A percentile compares a stretch with the other conserved stretches of the same genome.
phyloP scores from a whole-genome alignment of 2,329 filamentous ascomycete genomes.

The Pleurostoma richardsiae region DNA sequence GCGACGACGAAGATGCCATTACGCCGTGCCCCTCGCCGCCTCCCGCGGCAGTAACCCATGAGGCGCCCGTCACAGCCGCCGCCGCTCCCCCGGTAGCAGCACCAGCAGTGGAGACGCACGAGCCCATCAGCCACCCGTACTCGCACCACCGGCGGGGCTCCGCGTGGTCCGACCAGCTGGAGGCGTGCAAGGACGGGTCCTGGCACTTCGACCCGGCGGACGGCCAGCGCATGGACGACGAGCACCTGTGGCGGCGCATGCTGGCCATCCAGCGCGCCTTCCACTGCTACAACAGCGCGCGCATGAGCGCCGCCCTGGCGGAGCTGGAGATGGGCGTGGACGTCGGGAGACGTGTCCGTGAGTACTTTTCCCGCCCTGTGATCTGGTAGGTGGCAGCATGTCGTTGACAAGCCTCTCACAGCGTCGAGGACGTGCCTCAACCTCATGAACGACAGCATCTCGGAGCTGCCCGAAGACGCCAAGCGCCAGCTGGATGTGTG shows the following conservation, averaged over 20 bases:
- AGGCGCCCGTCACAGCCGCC: neutral
- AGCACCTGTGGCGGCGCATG: conserved; percentile 35
- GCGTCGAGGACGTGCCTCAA: conserved; percentile 22
- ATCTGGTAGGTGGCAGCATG: neutral
- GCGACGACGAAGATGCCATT: conserved; percentile 13
- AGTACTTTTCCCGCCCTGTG: conserved; percentile 9
- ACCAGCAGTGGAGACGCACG: neutral
- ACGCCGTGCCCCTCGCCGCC: conserved; percentile 9
- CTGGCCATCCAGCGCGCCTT: conserved; percentile 32
- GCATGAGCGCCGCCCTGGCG: conserved; percentile 35
- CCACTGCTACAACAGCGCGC: conserved; percentile 37
- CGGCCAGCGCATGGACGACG: conserved; percentile 25
- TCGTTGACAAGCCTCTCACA: conserved; percentile 3
- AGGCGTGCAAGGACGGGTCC: neutral
- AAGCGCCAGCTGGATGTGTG: conserved; percentile 15
- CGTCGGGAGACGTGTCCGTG: conserved; percentile 27
- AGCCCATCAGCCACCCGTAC: neutral
- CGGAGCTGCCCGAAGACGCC: conserved; percentile 16
- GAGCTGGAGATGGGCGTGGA: conserved; percentile 25
- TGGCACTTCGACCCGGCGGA: conserved; percentile 13
- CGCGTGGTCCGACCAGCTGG: neutral
- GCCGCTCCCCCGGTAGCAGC: neutral
- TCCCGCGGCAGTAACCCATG: neutral
- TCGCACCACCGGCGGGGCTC: neutral
- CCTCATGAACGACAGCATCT: conserved; percentile 23